Conservation (phyloP, 371 early-diverging fungal genomes). For the Mortierella sp. region DNA sequence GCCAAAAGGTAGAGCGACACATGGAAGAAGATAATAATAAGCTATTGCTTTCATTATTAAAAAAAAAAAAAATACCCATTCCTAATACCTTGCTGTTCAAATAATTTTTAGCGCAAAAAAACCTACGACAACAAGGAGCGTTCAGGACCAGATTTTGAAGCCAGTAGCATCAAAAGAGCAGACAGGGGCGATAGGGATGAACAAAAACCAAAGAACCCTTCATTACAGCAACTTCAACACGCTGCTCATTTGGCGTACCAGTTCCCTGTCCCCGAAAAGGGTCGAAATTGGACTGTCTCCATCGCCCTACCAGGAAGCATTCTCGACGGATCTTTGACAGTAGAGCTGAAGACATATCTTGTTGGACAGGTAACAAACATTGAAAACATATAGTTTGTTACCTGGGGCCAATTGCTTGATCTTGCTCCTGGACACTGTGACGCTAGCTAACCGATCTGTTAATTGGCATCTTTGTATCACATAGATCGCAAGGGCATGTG, state of each 20-base stretch:
- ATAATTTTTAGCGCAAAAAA: conserved; percentile 47
- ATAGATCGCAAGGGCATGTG: conserved; percentile 75
- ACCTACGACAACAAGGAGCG: conserved; percentile 64
- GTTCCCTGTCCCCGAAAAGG: conserved; percentile 43
- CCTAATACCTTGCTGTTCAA: background rate
- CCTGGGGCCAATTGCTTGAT: too few species aligned
- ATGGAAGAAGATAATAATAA: background rate
- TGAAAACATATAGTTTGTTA: too few species aligned
- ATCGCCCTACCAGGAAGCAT: conserved; percentile 81
- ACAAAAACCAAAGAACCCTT: conserved; percentile 39
- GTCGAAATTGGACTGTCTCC: conserved; percentile 72
- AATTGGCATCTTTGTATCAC: background rate
- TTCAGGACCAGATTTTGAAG: conserved; percentile 66
- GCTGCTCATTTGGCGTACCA: conserved; percentile 40
- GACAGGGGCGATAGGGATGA: conserved; percentile 33
- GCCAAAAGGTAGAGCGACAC: conserved; percentile 25
- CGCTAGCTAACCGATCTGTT: background rate
- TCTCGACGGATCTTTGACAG: conserved; percentile 75
- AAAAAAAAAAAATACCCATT: background rate
- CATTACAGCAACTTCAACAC: conserved; percentile 53
- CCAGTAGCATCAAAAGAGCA: conserved; percentile 21
- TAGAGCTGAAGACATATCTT: conserved; percentile 79
- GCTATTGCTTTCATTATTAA: background rate
- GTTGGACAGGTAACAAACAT: conserved; percentile 72
- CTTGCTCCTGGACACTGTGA: too few species aligned